Evolutionary conservation across 805 yeast genomes (phyloP).

Genomic region (Starmera dryadoides): DNA sequence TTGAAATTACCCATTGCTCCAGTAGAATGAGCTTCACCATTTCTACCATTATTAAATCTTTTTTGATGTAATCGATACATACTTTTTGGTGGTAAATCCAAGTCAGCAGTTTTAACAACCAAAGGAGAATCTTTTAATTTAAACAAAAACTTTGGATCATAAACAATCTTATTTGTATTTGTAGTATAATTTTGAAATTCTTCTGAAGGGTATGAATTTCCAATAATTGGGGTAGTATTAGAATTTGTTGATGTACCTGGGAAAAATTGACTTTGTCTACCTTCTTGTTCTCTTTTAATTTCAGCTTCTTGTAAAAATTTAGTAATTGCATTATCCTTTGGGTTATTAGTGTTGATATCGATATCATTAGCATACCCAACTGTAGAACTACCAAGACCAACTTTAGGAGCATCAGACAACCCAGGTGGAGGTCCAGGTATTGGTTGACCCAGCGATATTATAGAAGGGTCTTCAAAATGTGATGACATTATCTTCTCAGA

Average conservation of each 20-base stretch:
- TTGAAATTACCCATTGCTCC: constrained; percentile 24
- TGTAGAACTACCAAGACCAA: background rate
- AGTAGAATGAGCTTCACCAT: constrained; percentile 9
- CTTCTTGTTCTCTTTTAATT: constrained; percentile 11
- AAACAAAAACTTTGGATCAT: constrained; percentile 8
- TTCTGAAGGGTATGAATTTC: constrained; percentile 3
- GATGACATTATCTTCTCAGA: constrained; percentile 1
- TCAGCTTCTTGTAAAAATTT: constrained; percentile 19
- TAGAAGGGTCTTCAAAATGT: constrained; percentile 14
- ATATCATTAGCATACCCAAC: background rate
- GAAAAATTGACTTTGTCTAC: constrained; percentile 7
- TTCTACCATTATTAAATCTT: constrained; percentile 5
- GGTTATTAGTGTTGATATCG: background rate
- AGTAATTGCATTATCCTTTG: constrained; percentile 15
- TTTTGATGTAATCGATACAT: constrained; percentile 10
- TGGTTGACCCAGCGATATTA: constrained; percentile 8
- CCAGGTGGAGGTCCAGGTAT: background rate
- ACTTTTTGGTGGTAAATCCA: constrained; percentile 15
- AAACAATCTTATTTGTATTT: constrained; percentile 9
- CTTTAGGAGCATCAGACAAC: background rate
- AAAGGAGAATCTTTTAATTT: constrained; percentile 5
- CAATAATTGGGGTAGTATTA: constrained; percentile 3
- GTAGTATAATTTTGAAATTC: constrained; percentile 7
- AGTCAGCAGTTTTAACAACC: constrained; percentile 8
- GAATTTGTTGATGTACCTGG: background rate